Conservation (phyloP, 2,329 filamentous ascomycete genomes). For the Pseudogymnoascus sp. region DNA sequence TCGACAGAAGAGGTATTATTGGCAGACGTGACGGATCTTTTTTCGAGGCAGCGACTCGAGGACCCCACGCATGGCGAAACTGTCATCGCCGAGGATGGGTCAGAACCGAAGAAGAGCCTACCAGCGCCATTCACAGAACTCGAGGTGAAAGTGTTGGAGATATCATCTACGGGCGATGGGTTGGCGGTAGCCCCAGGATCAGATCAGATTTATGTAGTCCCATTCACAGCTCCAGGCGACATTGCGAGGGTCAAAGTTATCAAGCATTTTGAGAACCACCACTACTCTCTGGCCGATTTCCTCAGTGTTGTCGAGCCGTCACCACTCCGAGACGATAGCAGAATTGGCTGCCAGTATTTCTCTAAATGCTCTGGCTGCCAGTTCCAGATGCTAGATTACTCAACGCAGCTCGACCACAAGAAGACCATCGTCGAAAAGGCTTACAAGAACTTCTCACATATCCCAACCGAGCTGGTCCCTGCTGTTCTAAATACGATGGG, state of each 20-base stretch:
- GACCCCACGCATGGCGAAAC: slow-evolving; percentile 25
- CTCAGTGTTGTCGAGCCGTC: slow-evolving; percentile 67
- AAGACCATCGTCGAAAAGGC: slow-evolving; percentile 81
- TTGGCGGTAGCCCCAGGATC: slow-evolving; percentile 63
- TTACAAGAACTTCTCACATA: slow-evolving; percentile 80
- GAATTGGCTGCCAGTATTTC: slow-evolving; percentile 81
- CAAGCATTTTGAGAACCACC: slow-evolving; percentile 55
- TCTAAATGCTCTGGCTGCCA: slow-evolving; percentile 82
- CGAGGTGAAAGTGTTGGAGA: slow-evolving; percentile 68
- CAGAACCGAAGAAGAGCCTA: slow-evolving; percentile 31
- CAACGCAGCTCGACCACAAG: slow-evolving; percentile 78
- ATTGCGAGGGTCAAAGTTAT: slow-evolving; percentile 68
- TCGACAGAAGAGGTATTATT: slow-evolving; percentile 59
- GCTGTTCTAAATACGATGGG: slow-evolving; percentile 74
- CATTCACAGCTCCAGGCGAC: slow-evolving; percentile 83
- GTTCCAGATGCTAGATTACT: slow-evolving; percentile 92
- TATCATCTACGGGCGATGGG: slow-evolving; percentile 89
- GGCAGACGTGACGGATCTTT: slow-evolving; percentile 50
- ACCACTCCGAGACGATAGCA: slow-evolving; percentile 63
- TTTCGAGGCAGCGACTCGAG: slow-evolving; percentile 32
- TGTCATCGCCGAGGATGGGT: slow-evolving; percentile 18
- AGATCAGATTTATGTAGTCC: slow-evolving; percentile 68
- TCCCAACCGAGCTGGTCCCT: slow-evolving; percentile 68
- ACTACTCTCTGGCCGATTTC: slow-evolving; percentile 74
- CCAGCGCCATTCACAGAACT: slow-evolving; percentile 66